Percentiles rank a stretch among this genome's conserved stretches.
phyloP scores from a whole-genome alignment of 805 yeast species.

The Pichia exigua region DNA sequence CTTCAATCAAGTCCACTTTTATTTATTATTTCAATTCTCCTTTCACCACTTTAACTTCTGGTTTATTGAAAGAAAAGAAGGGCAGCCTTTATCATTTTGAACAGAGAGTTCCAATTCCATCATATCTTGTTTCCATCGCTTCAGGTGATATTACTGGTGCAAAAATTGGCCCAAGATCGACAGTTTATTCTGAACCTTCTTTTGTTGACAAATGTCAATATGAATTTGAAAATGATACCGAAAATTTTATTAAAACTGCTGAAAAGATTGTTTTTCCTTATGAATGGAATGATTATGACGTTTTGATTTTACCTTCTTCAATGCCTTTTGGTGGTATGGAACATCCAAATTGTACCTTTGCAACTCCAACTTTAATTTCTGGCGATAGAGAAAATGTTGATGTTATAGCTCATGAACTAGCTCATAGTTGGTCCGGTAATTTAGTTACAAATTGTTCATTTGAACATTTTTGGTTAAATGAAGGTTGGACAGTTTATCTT shows the following conservation, averaged over 20 bases:
- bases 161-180: conserved; percentile 78
- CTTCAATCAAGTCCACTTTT: conserved; percentile 67
- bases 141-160: conserved; percentile 68
- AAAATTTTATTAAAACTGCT: conserved; percentile 69
- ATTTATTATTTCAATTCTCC: conserved; percentile 52
- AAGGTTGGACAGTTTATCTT: conserved; percentile 92
- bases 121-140: conserved; percentile 77
- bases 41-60: conserved; percentile 68
- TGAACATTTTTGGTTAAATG: conserved; percentile 93
- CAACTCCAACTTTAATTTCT: conserved; percentile 80
- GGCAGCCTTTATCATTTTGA: conserved; percentile 41
- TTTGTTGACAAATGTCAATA: conserved; percentile 59
- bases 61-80: conserved; percentile 26
- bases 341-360: conserved; percentile 84
- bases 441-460: conserved; percentile 84
- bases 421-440: conserved; percentile 91
- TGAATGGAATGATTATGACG: conserved; percentile 81
- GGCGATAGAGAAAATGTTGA: conserved; percentile 82
- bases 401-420: conserved; percentile 88
- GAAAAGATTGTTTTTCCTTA: conserved; percentile 70
- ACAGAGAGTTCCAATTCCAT: conserved; percentile 80
- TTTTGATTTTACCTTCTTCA: conserved; percentile 67
- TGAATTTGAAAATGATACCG: conserved; percentile 78
- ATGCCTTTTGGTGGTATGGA: conserved; percentile 95
- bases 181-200: conserved; percentile 71